Percentiles rank a stretch among this genome's conserved stretches.
Conservation (phyloP, 768 basidiomycete genomes). For the Pilatotrama ljubarskyi region DNA sequence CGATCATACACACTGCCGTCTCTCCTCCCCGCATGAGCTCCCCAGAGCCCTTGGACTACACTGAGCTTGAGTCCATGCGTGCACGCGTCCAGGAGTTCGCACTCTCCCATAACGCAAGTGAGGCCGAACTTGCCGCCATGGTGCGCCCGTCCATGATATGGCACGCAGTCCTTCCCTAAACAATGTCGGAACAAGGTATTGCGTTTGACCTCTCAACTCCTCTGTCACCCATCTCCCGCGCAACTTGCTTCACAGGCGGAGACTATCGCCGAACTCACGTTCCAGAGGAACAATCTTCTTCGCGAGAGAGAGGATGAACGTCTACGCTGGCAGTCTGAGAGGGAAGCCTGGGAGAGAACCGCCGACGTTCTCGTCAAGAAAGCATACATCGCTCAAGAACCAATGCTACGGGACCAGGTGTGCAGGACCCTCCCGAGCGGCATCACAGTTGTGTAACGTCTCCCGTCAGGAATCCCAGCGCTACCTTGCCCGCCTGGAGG, state of each 20-base stretch:
- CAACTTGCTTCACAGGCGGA: constrained; percentile 61
- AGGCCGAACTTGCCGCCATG: constrained; percentile 31
- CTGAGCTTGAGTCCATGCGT: constrained; percentile 52
- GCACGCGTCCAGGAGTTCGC: constrained; percentile 47
- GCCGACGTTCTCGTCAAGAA: constrained; percentile 64
- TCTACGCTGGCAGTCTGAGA: constrained; percentile 62
- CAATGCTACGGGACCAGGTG: constrained; percentile 14
- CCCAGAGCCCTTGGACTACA: constrained; percentile 43
- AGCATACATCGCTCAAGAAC: constrained; percentile 41
- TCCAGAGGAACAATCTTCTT: constrained; percentile 60
- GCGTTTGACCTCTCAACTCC: constrained; percentile 17
- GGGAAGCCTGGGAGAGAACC: constrained; percentile 62
- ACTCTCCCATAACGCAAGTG: constrained; percentile 44
- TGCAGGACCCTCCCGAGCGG: not conserved
- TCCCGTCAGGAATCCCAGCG: constrained; percentile 55
- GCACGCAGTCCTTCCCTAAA: not conserved
- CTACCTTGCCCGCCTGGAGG: constrained; percentile 48
- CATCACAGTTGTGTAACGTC: not conserved
- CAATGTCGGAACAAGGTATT: constrained; percentile 12
- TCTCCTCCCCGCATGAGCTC: constrained; percentile 26
- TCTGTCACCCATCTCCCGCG: constrained; percentile 30
- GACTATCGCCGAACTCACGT: constrained; percentile 53
- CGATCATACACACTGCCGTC: not conserved
- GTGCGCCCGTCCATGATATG: constrained; percentile 10
- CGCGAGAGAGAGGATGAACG: constrained; percentile 56